Conservation (phyloP, 164 flowering plant species). For the Houttuynia cordata region DNA sequence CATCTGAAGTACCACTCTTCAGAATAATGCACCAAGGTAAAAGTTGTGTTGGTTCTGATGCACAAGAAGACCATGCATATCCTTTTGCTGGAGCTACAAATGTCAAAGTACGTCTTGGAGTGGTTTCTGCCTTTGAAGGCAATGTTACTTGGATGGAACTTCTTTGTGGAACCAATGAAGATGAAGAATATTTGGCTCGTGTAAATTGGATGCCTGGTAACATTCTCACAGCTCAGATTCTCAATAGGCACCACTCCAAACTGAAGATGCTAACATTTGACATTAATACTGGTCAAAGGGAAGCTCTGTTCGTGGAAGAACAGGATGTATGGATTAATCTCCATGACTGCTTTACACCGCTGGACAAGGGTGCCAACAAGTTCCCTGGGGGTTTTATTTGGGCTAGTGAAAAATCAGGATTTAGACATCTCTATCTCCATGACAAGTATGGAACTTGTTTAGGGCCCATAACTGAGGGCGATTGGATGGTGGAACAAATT, state of each 20-base stretch:
- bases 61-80: constrained; percentile 93
- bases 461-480: constrained; percentile 82
- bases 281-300: constrained; percentile 54
- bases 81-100: constrained; percentile 86
- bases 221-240: constrained; percentile 61
- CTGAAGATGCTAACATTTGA: constrained; percentile 70
- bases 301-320: constrained; percentile 57
- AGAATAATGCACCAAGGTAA: constrained; percentile 97
- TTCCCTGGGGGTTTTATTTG: constrained; percentile 76
- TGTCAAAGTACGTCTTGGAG: constrained; percentile 78
- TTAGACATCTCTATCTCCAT: constrained; percentile 74
- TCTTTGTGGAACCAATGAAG: constrained; percentile 46
- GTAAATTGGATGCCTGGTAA: constrained; percentile 89
- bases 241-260: constrained; percentile 55
- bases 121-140: constrained; percentile 56
- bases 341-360: constrained; percentile 86
- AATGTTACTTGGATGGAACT: constrained; percentile 84
- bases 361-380: constrained; percentile 40
- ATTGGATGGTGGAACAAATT: constrained; percentile 96
- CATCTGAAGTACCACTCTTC: constrained; percentile 60
- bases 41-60: constrained; percentile 66
- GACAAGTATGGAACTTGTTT: constrained; percentile 55
- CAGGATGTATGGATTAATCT: constrained; percentile 65
- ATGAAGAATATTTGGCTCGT: constrained; percentile 80
- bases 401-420: constrained; percentile 94